Percentiles rank a stretch among this genome's conserved stretches.
Conservation (phyloP, 2,329 filamentous ascomycete genomes). For the Fusarium irregulare region DNA sequence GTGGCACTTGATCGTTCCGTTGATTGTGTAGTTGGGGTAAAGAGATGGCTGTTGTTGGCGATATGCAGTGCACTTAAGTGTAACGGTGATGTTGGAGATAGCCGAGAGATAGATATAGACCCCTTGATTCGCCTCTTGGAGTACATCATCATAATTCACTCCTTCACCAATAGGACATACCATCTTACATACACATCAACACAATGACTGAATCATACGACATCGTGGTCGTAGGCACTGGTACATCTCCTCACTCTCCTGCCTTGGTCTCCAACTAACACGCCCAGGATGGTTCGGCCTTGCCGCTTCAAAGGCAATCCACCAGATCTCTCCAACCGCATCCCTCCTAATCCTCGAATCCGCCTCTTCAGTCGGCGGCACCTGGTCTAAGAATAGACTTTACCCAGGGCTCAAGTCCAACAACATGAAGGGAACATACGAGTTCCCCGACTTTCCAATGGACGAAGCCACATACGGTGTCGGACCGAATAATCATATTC, state of each 20-base stretch:
- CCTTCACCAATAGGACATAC: not conserved
- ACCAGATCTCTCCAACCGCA: conserved; percentile 59
- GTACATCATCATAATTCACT: not conserved
- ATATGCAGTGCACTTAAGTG: not conserved
- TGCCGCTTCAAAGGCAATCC: conserved; percentile 63
- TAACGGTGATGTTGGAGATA: not conserved
- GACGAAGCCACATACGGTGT: conserved; percentile 56
- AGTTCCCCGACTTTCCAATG: conserved; percentile 74
- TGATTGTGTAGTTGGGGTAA: not conserved
- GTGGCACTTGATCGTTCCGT: not conserved
- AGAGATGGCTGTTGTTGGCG: not conserved
- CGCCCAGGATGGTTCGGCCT: conserved; percentile 61
- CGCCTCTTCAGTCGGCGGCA: conserved; percentile 64
- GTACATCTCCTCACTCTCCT: conserved; percentile 1
- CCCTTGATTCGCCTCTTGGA: conserved; percentile 1
- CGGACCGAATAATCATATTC: conserved; percentile 50
- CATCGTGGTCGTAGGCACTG: conserved; percentile 41
- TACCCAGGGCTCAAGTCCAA: conserved; percentile 72
- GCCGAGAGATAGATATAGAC: conserved; percentile 13
- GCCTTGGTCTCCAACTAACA: not conserved
- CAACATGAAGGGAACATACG: conserved; percentile 71
- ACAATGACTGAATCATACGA: conserved; percentile 36
- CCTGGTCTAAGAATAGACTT: conserved; percentile 68
- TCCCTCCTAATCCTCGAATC: conserved; percentile 64
- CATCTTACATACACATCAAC: not conserved